These are phyloP conservation scores for Aspergillus taichungensis DNA, from an alignment of 495 filamentous ascomycete genomes.

Conservation along the genomic window DNA sequence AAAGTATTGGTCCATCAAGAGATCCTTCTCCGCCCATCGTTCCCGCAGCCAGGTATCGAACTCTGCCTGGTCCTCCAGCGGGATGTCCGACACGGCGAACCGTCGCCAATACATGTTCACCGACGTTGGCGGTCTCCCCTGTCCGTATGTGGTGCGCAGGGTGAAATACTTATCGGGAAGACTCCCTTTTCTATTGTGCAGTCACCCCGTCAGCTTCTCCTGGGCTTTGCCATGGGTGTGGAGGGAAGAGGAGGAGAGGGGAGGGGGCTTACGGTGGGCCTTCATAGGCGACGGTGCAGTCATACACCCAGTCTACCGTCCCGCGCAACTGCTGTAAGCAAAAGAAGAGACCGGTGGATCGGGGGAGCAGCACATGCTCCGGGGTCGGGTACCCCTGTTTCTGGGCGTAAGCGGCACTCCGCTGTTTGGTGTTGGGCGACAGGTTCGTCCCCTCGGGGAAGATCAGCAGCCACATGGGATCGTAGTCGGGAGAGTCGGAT, in stretches of 20 bases:
- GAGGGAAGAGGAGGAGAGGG: background rate
- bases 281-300: constrained; percentile 62
- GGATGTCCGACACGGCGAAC: constrained; percentile 48
- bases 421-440: constrained; percentile 46
- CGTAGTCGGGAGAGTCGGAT: constrained; percentile 38
- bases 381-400: constrained; percentile 46
- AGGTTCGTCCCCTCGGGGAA: constrained; percentile 65
- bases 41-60: constrained; percentile 51
- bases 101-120: constrained; percentile 66
- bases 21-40: constrained; percentile 58
- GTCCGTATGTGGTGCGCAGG: constrained; percentile 51
- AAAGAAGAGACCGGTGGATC: constrained; percentile 55
- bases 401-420: constrained; percentile 46
- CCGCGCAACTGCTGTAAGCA: constrained; percentile 52
- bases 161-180: constrained; percentile 61
- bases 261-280: constrained; percentile 50
- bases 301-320: constrained; percentile 59
- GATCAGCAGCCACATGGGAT: constrained; percentile 65
- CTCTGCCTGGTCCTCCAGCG: constrained; percentile 45
- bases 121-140: constrained; percentile 59
- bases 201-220: background rate
- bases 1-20: constrained; percentile 48
- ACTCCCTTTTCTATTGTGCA: constrained; percentile 40
- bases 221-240: background rate
- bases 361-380: constrained; percentile 49